Evolutionary conservation across 2,329 filamentous ascomycete species (phyloP), one percentile per base, ranked within the genome.

Genomic region (Karstenula rhodostoma): DNA sequence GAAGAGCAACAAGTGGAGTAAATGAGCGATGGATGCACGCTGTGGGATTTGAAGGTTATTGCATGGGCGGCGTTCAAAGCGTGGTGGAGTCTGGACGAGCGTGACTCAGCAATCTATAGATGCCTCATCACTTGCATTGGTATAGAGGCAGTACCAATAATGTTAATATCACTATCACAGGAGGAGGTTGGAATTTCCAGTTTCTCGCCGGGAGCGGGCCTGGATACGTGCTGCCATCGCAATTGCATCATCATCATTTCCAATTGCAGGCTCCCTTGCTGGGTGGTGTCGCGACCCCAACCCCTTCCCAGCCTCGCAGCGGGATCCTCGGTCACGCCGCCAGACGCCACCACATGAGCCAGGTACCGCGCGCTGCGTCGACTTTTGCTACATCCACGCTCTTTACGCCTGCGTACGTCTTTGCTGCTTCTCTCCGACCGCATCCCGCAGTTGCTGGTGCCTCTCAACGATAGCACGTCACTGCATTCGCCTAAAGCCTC

Each of bases 1-100:
- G 85, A 86, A 83, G 69, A 80, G 80, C 71, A 80, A 79, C 73
- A 84, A 75, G 69, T 78, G 71, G 42, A 44, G 23, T 27, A 32
- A 22, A 29, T 37, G 19, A 51, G 19, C 17, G 17, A 12, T 27
- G 25, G 25, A 22, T 13, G 19, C n/a, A 33, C 29, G 8, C 29
- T 56, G 33, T 22, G 27, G 7, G 29, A 58, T 27, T 35, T 47
- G 22, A 53, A 48, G 17, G 15, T 19, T 32, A 29, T 33, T 57
- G 43, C 44, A 57, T 46, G 47, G 42, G 47, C 37, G 47, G 32
- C 47, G 55, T 57, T 51, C 33, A 43, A 43, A 10, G 17, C 42
- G 23, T 51, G 25, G 32, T 9, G 22, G 32, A 35, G 22, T 37
- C 15, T 40, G 12, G 9, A 23, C 19, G n/a, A 23, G 19, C 19